phyloP scores from a whole-genome alignment of 257 asterid genomes.

The Verbena officinalis region DNA sequence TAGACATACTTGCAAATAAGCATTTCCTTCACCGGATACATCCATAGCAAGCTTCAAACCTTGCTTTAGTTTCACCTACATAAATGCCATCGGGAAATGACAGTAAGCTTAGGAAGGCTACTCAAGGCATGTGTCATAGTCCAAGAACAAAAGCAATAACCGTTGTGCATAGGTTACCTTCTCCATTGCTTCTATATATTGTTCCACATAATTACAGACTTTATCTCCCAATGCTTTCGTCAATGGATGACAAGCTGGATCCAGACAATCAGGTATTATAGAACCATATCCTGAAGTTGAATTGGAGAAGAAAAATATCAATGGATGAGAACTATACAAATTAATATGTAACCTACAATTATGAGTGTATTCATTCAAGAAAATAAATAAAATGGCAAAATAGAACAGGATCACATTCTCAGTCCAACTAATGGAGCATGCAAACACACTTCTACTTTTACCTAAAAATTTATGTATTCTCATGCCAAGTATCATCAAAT shows the following conservation, averaged over 20 bases:
- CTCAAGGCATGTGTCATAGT: constrained; percentile 12
- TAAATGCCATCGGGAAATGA: constrained; percentile 25
- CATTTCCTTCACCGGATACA: constrained; percentile 92
- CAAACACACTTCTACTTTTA: not conserved
- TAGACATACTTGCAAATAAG: constrained; percentile 81
- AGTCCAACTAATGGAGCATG: not conserved
- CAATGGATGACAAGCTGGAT: constrained; percentile 70
- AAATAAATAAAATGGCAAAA: constrained; percentile 4
- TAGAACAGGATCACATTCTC: not conserved
- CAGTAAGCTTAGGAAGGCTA: constrained; percentile 16
- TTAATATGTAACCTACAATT: not conserved
- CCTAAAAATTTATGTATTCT: not conserved
- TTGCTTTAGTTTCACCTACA: constrained; percentile 90
- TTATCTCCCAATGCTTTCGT: constrained; percentile 72
- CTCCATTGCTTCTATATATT: constrained; percentile 90
- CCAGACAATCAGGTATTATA: constrained; percentile 72
- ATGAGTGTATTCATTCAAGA: constrained; percentile 2
- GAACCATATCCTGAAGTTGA: constrained; percentile 94
- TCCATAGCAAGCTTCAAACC: constrained; percentile 92
- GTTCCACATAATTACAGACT: constrained; percentile 67
- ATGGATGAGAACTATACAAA: not conserved
- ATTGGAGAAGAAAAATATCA: constrained; percentile 27
- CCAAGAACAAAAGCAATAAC: constrained; percentile 13
- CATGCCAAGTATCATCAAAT: constrained; percentile 5
- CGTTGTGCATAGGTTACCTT: constrained; percentile 53